Evolutionary conservation across 2,329 filamentous ascomycete species (phyloP).

Genomic region (Iodosphaeria phyllophila): DNA sequence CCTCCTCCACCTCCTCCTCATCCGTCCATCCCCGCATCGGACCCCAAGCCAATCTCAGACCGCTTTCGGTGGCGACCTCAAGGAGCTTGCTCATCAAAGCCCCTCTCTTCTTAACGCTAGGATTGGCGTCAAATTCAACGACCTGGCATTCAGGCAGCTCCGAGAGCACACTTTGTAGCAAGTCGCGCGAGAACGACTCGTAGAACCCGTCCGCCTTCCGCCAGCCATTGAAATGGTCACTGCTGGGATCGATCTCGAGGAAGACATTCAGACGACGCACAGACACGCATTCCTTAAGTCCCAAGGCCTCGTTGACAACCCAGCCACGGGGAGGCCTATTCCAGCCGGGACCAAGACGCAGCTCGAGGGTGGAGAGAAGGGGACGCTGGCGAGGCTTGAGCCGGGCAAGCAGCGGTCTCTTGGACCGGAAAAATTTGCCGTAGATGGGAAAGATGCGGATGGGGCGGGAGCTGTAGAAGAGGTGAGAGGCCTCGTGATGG

Average conservation of each 20-base stretch:
- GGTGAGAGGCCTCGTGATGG: conserved; percentile 42
- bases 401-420: conserved; percentile 50
- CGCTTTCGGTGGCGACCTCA: conserved; percentile 25
- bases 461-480: conserved; percentile 43
- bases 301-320: conserved; percentile 46
- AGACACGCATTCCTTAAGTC: conserved; percentile 40
- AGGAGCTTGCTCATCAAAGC: conserved; percentile 45
- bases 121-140: conserved; percentile 53
- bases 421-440: conserved; percentile 52
- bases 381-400: conserved; percentile 40
- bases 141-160: conserved; percentile 34
- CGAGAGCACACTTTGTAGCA: conserved; percentile 37
- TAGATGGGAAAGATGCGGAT: conserved; percentile 50
- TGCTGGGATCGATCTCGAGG: conserved; percentile 54
- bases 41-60: conserved; percentile 45
- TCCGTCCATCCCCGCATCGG: conserved; percentile 47
- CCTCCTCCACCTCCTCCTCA: conserved; percentile 21
- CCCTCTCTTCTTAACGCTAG: conserved; percentile 43
- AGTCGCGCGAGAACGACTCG: conserved; percentile 40
- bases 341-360: conserved; percentile 59
- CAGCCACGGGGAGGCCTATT: conserved; percentile 50
- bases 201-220: conserved; percentile 49
- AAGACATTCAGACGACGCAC: conserved; percentile 45
- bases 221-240: conserved; percentile 48
- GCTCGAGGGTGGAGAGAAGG: conserved; percentile 43